Evolutionary conservation across 148 eudicot species (phyloP).

Genomic region (Rhododendron ferrugineum): DNA sequence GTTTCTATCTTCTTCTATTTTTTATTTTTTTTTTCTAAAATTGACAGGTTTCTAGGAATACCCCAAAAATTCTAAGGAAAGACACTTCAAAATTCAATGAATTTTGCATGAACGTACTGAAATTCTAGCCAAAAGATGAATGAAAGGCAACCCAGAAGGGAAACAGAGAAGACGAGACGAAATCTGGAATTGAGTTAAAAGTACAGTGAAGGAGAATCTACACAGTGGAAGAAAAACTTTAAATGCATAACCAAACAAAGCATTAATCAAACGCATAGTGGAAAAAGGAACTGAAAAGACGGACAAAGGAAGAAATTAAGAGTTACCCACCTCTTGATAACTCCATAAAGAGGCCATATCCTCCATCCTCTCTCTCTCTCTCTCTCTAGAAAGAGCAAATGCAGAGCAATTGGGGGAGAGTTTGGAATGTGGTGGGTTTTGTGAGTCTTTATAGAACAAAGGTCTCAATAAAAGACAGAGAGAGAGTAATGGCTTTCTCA

Average conservation of each 20-base stretch:
- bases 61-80: not conserved
- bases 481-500: conserved; percentile 2
- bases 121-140: not conserved
- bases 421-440: conserved; percentile 11
- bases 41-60: not conserved
- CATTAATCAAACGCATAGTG: not conserved
- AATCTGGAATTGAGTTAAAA: not conserved
- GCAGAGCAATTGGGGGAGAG: conserved; percentile 17
- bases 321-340: conserved; percentile 54
- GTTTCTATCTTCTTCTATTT: not conserved
- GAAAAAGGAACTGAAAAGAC: conserved; percentile 5
- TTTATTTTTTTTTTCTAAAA: too few relatives aligned
- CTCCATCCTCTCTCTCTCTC: conserved; percentile 33
- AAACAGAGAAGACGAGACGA: not conserved
- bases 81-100: not conserved
- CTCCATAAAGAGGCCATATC: conserved; percentile 46
- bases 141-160: not conserved
- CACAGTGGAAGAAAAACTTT: not conserved
- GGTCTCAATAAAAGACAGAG: conserved; percentile 31
- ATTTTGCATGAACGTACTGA: not conserved
- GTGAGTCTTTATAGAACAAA: conserved; percentile 38
- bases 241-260: conserved; percentile 1
- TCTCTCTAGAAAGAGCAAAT: not conserved
- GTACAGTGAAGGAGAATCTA: not conserved
- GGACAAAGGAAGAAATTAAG: not conserved